Conservation (phyloP, 306 rosid species). For the Acacia crassicarpa region DNA sequence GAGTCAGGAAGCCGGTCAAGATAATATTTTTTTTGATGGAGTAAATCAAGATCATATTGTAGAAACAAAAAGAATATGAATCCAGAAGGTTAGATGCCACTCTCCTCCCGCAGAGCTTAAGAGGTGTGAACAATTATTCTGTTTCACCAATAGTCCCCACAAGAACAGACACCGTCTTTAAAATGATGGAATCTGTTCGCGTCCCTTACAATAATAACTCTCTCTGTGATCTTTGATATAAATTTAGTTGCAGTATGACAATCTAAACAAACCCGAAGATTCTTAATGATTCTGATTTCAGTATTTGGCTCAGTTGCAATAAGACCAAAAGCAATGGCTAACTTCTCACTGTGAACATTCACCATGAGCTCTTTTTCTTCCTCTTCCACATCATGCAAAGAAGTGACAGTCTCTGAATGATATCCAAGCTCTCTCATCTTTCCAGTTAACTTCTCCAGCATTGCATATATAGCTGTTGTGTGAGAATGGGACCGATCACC, state of each 20-base stretch:
- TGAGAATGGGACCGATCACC: constrained; percentile 84
- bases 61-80: constrained; percentile 26
- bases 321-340: constrained; percentile 92
- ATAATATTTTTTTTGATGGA: background rate
- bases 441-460: constrained; percentile 76
- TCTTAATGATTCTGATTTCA: constrained; percentile 88
- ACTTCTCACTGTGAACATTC: constrained; percentile 88
- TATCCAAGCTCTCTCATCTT: constrained; percentile 88
- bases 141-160: constrained; percentile 92
- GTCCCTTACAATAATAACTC: constrained; percentile 89
- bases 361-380: constrained; percentile 93
- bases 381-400: constrained; percentile 96
- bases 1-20: background rate
- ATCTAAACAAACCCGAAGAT: constrained; percentile 94
- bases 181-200: constrained; percentile 97
- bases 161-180: constrained; percentile 80
- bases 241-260: constrained; percentile 88
- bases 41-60: constrained; percentile 8
- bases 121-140: constrained; percentile 20
- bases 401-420: constrained; percentile 65
- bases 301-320: constrained; percentile 77
- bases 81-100: constrained; percentile 26
- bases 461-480: constrained; percentile 68
- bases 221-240: constrained; percentile 75
- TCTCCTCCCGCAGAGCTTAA: constrained; percentile 28